phyloP scores from a whole-genome alignment of 1,284 basidiomycete species.

The Marasmius oreades region DNA sequence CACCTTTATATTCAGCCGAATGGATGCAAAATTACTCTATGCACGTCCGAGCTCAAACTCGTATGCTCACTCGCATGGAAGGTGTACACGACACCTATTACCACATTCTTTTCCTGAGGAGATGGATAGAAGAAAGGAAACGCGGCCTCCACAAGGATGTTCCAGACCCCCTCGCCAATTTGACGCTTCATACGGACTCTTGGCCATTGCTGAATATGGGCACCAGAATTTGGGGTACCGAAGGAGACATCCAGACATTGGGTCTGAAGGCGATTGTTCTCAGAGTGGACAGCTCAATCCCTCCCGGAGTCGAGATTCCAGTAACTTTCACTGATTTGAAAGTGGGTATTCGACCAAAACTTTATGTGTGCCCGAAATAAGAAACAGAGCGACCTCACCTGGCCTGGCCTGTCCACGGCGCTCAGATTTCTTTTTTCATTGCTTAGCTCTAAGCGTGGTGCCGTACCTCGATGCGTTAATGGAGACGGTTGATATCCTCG shows the following conservation, averaged over 20 bases:
- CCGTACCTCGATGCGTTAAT: too few relatives aligned
- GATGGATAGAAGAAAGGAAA: conserved; percentile 22
- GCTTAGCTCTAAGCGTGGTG: too few relatives aligned
- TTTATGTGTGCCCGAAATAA: neutral
- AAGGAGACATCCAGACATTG: neutral
- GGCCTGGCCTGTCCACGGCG: too few relatives aligned
- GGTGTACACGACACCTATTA: conserved; percentile 27
- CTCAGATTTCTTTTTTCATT: too few relatives aligned
- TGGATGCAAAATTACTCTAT: conserved; percentile 10
- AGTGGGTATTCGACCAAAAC: neutral
- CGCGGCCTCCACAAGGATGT: neutral
- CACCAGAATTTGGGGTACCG: neutral
- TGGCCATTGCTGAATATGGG: neutral
- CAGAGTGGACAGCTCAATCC: neutral
- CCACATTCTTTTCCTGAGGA: conserved; percentile 28
- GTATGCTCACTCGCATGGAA: conserved; percentile 5
- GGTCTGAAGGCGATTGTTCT: neutral
- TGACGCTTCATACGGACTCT: neutral
- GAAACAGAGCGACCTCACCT: too few relatives aligned
- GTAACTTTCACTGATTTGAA: neutral
- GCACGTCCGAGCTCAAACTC: conserved; percentile 1
- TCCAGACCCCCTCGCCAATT: neutral
- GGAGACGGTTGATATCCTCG: too few relatives aligned
- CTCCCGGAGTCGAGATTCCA: neutral
- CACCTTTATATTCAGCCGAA: conserved; percentile 37